Evolutionary conservation across 2,329 filamentous ascomycete species (phyloP), one percentile per base, ranked within the genome.

Genomic region (Phaeosphaeriaceae sp.): DNA sequence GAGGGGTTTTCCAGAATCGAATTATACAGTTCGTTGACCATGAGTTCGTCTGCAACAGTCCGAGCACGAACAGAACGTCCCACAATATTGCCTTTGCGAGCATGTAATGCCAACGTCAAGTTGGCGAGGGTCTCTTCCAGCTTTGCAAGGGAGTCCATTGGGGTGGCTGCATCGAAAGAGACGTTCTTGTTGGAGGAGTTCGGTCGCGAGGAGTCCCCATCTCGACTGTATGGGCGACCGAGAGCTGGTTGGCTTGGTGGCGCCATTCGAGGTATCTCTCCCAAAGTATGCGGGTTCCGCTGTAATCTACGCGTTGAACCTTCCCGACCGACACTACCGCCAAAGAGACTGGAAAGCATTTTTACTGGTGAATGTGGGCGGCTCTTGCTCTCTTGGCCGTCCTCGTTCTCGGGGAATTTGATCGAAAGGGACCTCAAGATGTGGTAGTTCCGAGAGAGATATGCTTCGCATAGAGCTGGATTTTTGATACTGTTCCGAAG

Each of bases 11-110:
- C 93, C 19, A 97, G 88, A 15, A 97, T 84, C 32, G 89, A 86
- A 73, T 97, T 97, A 79, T 97, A 97, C 1, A 97, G 82, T 67
- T 97, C 93, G 70, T 97, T 97, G 66, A 97, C 91, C 1, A 87
- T 83, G 7, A 94, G 84, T 70, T 94, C 91, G 72, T 97, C 92
- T 1, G 89, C 91, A 26, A 81, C 79, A 11, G 84, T 82, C 58
- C 94, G 86, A 65, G 88, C 89, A 51, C 93, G 86, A 30, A 97
- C 82, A 24, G 88, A 88, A 30, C 90, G 89, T 19, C 91, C 93
- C 19, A 96, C 86, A 58, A 97, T 92, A 69, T 93, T 93, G 30
- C 94, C 94, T 74, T 94, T 96, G 44, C 93, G 89, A 42, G 90
- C 89, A 70, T 95, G 92, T 30, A 97, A 82, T 40, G 91, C 91